Conservation (phyloP, 1,284 basidiomycete genomes). For the Jaminaea rosea region DNA sequence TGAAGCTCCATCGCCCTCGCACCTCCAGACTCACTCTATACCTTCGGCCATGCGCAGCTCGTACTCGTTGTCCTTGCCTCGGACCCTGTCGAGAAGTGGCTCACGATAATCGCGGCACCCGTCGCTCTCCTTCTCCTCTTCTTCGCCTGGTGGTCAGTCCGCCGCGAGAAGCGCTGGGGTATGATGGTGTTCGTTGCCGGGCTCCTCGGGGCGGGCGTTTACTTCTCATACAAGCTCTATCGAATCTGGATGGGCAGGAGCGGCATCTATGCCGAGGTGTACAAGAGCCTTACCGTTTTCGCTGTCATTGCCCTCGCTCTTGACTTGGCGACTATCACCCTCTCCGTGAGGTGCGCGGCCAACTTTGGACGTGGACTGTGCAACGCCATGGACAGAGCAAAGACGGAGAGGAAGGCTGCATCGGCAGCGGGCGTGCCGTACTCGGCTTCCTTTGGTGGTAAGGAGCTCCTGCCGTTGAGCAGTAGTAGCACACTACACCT, state of each 20-base stretch:
- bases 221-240: slow-evolving; percentile 23
- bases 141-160: slow-evolving; percentile 33
- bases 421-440: slow-evolving; percentile 9
- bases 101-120: slow-evolving; percentile 33
- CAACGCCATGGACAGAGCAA: slow-evolving; percentile 20
- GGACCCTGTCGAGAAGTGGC: slow-evolving; percentile 23
- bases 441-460: slow-evolving; percentile 15
- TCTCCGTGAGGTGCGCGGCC: slow-evolving; percentile 29
- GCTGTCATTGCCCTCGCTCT: slow-evolving; percentile 28
- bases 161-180: slow-evolving; percentile 26
- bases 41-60: too few relatives aligned
- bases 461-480: slow-evolving; percentile 16
- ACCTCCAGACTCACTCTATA: not conserved
- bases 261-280: slow-evolving; percentile 28
- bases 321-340: slow-evolving; percentile 22
- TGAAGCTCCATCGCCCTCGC: not conserved
- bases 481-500: slow-evolving; percentile 27
- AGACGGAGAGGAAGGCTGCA: slow-evolving; percentile 12
- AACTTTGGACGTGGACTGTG: slow-evolving; percentile 37
- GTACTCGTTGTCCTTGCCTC: slow-evolving; percentile 31
- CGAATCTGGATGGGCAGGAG: slow-evolving; percentile 29
- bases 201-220: slow-evolving; percentile 25
- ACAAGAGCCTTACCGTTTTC: slow-evolving; percentile 39
- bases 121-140: slow-evolving; percentile 26
- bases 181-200: slow-evolving; percentile 26